A percentile compares a stretch with the other conserved stretches of the same genome.
phyloP scores from a whole-genome alignment of 1,284 basidiomycete species.

The Sanghuangporus sanghuang region DNA sequence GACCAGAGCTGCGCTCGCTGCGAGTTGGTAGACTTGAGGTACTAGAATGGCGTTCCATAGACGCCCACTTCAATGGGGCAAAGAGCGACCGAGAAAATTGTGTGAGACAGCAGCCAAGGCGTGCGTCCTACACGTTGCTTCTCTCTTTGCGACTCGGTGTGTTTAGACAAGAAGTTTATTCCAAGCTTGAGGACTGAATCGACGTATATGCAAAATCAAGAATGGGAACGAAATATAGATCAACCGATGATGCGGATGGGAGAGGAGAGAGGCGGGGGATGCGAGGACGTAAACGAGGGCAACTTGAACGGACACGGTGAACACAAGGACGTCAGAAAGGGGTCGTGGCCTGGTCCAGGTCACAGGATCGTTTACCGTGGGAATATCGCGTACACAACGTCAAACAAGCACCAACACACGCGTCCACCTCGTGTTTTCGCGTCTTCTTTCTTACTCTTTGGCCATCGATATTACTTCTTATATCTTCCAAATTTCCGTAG shows the following conservation, averaged over 20 bases:
- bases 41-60: neutral
- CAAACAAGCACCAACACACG: neutral
- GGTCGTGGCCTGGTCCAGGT: neutral
- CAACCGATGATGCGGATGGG: conserved; percentile 4
- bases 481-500: too few relatives aligned
- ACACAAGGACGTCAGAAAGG: conserved; percentile 14
- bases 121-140: neutral
- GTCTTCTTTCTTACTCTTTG: neutral
- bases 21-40: conserved; percentile 16
- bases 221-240: conserved; percentile 19
- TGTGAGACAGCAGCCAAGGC: neutral
- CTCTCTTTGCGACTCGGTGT: neutral
- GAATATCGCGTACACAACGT: neutral
- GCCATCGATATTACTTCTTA: neutral
- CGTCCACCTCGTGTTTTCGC: neutral
- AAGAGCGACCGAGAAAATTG: neutral
- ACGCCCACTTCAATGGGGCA: neutral
- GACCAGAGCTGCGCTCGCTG: conserved; percentile 17
- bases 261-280: conserved; percentile 10
- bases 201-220: conserved; percentile 12
- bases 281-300: conserved; percentile 3
- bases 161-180: conserved; percentile 1
- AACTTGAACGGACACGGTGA: neutral
- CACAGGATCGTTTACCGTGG: neutral
- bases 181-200: neutral